Percentiles rank a stretch among this genome's conserved stretches.
phyloP scores from a whole-genome alignment of 2,329 filamentous ascomycete species.

The Blastomyces emzantsi region DNA sequence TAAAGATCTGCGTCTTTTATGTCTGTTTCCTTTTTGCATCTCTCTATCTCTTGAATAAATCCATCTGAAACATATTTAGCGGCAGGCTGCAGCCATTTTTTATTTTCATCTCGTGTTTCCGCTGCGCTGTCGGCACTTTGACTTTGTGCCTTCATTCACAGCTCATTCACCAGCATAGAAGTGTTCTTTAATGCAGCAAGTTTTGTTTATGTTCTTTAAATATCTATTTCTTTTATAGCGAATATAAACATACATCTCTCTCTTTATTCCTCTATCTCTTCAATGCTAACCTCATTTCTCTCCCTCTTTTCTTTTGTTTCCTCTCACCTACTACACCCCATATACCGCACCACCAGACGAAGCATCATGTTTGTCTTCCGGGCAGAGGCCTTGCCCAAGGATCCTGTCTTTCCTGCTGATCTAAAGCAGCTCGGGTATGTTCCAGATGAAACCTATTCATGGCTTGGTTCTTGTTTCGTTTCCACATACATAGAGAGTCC shows the following conservation, averaged over 20 bases:
- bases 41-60: not conserved
- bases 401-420: slow-evolving; percentile 56
- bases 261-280: slow-evolving; percentile 1
- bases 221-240: not conserved
- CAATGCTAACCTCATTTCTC: not conserved
- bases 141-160: not conserved
- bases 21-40: not conserved
- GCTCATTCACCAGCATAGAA: not conserved
- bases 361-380: slow-evolving; percentile 65
- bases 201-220: not conserved
- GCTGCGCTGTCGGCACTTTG: not conserved
- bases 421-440: slow-evolving; percentile 63
- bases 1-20: not conserved
- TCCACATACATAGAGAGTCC: not conserved
- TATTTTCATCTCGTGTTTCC: not conserved
- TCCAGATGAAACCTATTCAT: not conserved
- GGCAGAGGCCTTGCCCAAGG: slow-evolving; percentile 58
- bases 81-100: slow-evolving; percentile 4
- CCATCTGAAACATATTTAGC: not conserved
- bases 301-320: slow-evolving; percentile 2
- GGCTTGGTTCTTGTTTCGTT: not conserved
- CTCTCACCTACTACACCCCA: not conserved
- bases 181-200: not conserved
- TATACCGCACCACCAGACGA: slow-evolving; percentile 2
- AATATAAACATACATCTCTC: slow-evolving; percentile 3